Base-by-base conservation (phyloP, 2,329 filamentous ascomycete genomes). In the Zymoseptoria pseudotritici region DNA sequence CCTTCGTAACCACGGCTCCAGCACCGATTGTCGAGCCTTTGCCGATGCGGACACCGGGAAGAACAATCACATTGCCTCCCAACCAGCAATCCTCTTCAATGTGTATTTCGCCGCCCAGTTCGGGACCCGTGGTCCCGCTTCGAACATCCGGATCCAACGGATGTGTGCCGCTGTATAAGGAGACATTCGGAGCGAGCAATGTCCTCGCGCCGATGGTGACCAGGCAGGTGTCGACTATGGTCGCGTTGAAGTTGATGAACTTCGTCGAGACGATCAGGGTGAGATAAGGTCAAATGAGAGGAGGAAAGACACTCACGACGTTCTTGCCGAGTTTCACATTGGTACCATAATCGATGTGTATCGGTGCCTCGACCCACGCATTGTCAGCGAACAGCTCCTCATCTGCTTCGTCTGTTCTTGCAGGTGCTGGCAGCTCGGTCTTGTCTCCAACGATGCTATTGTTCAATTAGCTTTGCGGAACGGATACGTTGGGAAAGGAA, bases 51-150 rank as follows among this genome's bases (percentile, higher is more conserved):
- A 96, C 85, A 0, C 91, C 91, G 0, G 89, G 85, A 51, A 92
- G 76, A 19, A 96, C 83, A 21, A 80, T 83, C 4, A 85, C 85
- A 69, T 86, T 87, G 0, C 88, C 88, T 1, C 86, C 89, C 29
- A 93, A 75, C 89, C 89, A 91, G 74, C 89, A 89, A 76, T 96
- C 91, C 64, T 91, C 86, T 0, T 87, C 90, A 57, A 96, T 85
- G 13, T 78, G 81, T 62, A 96, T 89, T 9, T 88, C 83, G 66
- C 83, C 85, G 0, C 90, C 91, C 8, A 77, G 69, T 73, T 96
- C 91, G 0, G 90, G 90, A 0, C 91, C 91, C 13, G 82, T 79
- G 0, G 82, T 86, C 0, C 91, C 90, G 69, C 92, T 87, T 29
- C 91, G 83, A 4, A 93, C 65, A 0, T 80, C 80, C 0, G 89